A percentile compares a stretch with the other conserved stretches of the same genome.
These are phyloP conservation scores for Myrica gale DNA, from an alignment of 306 rosid genomes.

Conservation along the genomic window DNA sequence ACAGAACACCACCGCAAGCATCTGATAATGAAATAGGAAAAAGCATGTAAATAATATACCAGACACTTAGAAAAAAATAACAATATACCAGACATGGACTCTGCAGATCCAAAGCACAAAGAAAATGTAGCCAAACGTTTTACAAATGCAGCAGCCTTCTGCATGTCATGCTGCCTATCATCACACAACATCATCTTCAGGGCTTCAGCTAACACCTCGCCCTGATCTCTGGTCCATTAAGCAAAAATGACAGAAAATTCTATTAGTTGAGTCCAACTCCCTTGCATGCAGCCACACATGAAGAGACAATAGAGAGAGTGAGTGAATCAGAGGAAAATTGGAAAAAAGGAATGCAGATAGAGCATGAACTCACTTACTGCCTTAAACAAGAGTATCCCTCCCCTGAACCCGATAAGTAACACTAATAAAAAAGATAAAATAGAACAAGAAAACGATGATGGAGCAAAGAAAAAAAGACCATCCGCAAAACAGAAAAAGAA, in stretches of 20 bases:
- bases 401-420: neutral
- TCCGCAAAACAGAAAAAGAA: neutral
- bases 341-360: neutral
- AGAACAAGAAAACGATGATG: neutral
- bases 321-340: neutral
- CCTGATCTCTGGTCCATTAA: constrained; percentile 67
- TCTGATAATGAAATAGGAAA: neutral
- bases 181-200: constrained; percentile 92
- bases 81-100: constrained; percentile 84
- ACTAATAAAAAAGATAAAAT: neutral
- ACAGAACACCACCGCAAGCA: neutral
- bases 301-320: neutral
- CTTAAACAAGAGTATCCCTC: neutral
- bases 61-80: too few relatives aligned
- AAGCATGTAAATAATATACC: constrained; percentile 46
- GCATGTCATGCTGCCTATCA: constrained; percentile 98
- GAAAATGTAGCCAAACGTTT: constrained; percentile 82
- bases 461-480: constrained; percentile 5
- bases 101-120: constrained; percentile 71
- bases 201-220: constrained; percentile 88
- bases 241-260: constrained; percentile 7
- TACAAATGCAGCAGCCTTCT: constrained; percentile 93
- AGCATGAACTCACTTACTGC: neutral
- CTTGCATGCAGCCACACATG: neutral
- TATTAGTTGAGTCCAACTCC: constrained; percentile 14